A percentile compares a stretch with the other conserved stretches of the same genome.
Evolutionary conservation across 805 yeast genomes (phyloP).

Genomic region (Suhomyces canberraensis): DNA sequence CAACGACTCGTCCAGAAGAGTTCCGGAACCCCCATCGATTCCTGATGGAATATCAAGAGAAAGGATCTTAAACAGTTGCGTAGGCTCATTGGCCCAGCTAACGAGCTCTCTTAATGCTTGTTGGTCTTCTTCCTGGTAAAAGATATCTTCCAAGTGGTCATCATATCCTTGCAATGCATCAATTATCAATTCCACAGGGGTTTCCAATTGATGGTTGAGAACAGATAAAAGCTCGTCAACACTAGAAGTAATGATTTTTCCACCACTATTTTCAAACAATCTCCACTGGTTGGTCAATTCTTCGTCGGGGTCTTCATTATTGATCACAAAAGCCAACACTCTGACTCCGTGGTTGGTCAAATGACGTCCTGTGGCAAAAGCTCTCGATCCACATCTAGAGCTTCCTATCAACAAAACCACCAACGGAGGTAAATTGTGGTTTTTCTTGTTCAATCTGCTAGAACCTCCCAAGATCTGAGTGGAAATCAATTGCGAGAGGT

Average conservation of each 20-base stretch:
- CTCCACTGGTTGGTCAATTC: slow-evolving; percentile 50
- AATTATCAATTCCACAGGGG: slow-evolving; percentile 74
- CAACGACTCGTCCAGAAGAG: slow-evolving; percentile 25
- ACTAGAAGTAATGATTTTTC: slow-evolving; percentile 49
- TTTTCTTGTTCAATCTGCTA: slow-evolving; percentile 55
- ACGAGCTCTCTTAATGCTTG: slow-evolving; percentile 43
- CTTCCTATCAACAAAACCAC: slow-evolving; percentile 72
- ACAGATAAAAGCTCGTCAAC: slow-evolving; percentile 33
- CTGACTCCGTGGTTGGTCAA: slow-evolving; percentile 70
- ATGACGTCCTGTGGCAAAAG: slow-evolving; percentile 76
- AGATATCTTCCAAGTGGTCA: slow-evolving; percentile 59
- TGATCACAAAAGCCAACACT: slow-evolving; percentile 51
- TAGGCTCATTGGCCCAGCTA: slow-evolving; percentile 61
- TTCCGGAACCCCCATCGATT: slow-evolving; percentile 78
- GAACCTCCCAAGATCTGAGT: slow-evolving; percentile 63
- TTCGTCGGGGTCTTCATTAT: slow-evolving; percentile 37
- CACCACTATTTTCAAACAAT: slow-evolving; percentile 61
- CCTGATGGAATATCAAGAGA: slow-evolving; percentile 84
- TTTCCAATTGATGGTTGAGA: slow-evolving; percentile 47
- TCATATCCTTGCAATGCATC: slow-evolving; percentile 88
- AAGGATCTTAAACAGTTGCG: slow-evolving; percentile 43
- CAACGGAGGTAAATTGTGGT: slow-evolving; percentile 78
- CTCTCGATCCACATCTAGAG: slow-evolving; percentile 69
- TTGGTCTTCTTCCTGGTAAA: slow-evolving; percentile 34
- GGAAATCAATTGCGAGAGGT: slow-evolving; percentile 57